These are phyloP conservation scores for Coniosporium tulheliwenetii DNA, from an alignment of 2,329 filamentous ascomycete genomes.

Conservation along the genomic window DNA sequence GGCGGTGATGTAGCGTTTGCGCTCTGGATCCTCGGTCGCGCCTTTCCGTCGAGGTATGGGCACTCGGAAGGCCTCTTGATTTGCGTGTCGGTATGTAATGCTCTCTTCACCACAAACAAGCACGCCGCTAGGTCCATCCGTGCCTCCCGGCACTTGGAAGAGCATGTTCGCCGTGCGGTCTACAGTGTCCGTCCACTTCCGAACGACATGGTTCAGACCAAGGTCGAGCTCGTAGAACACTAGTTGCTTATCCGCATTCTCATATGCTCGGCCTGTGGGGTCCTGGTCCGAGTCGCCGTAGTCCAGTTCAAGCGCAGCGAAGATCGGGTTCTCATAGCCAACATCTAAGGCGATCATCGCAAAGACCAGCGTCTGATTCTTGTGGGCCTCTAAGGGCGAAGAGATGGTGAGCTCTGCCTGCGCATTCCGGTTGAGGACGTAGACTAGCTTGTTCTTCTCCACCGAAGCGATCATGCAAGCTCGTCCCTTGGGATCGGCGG, in stretches of 20 bases:
- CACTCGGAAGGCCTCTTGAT: conserved; percentile 77
- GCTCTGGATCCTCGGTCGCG: conserved; percentile 77
- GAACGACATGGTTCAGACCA: conserved; percentile 90
- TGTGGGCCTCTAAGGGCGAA: conserved; percentile 91
- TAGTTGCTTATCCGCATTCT: conserved; percentile 73
- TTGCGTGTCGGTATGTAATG: conserved; percentile 93
- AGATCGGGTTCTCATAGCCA: conserved; percentile 92
- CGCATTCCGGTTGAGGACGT: conserved; percentile 89
- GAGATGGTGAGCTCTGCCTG: conserved; percentile 94
- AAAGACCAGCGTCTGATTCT: conserved; percentile 78
- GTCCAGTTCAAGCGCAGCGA: conserved; percentile 86
- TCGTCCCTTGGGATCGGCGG: conserved; percentile 86
- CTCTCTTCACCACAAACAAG: conserved; percentile 89
- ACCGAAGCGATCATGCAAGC: conserved; percentile 86
- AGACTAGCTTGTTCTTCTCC: conserved; percentile 99
- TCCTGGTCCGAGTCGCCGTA: conserved; percentile 88
- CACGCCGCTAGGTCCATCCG: conserved; percentile 86
- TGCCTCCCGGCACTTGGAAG: conserved; percentile 89
- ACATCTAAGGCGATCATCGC: conserved; percentile 81
- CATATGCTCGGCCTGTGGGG: conserved; percentile 64
- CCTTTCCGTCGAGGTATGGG: conserved; percentile 78
- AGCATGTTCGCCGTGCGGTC: conserved; percentile 79
- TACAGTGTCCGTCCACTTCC: conserved; percentile 90
- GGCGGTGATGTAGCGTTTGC: conserved; percentile 73
- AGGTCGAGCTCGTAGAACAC: conserved; percentile 98